Evolutionary conservation across 768 basidiomycete genomes (phyloP).

Genomic region (Leccinum barrowsii): DNA sequence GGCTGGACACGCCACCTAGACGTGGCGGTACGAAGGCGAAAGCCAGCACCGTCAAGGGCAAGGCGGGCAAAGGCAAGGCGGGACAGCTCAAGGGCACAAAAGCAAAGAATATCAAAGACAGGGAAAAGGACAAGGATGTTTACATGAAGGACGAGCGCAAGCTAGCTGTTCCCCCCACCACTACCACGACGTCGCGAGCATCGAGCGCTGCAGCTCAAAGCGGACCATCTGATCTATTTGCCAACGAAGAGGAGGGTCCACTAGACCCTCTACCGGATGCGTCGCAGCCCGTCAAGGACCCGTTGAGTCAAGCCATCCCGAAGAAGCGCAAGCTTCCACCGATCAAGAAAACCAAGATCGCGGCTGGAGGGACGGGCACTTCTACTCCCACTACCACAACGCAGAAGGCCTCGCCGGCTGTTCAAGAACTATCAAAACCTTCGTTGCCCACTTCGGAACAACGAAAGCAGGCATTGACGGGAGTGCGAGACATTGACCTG

Average conservation of each 20-base stretch:
- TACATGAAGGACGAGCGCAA: slow-evolving; percentile 42
- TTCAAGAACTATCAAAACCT: slow-evolving; percentile 27
- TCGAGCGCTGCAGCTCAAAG: slow-evolving; percentile 34
- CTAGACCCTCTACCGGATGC: slow-evolving; percentile 10
- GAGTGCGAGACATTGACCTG: slow-evolving; percentile 58
- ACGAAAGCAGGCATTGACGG: slow-evolving; percentile 42
- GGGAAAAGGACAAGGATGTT: slow-evolving; percentile 35
- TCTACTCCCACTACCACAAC: slow-evolving; percentile 23
- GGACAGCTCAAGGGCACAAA: slow-evolving; percentile 21
- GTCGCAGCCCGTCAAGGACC: slow-evolving; percentile 30
- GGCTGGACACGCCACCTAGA: slow-evolving; percentile 20
- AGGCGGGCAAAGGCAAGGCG: slow-evolving; percentile 20
- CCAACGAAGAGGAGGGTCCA: slow-evolving; percentile 30
- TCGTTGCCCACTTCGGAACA: slow-evolving; percentile 25
- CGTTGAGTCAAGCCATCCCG: slow-evolving; percentile 26
- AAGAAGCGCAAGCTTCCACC: slow-evolving; percentile 65
- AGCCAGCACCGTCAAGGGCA: slow-evolving; percentile 22
- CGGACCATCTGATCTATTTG: slow-evolving; percentile 24
- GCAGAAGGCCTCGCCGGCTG: slow-evolving; percentile 17
- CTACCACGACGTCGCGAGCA: slow-evolving; percentile 20
- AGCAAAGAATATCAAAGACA: slow-evolving; percentile 30
- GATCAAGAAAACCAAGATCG: slow-evolving; percentile 65
- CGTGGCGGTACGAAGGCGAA: slow-evolving; percentile 24
- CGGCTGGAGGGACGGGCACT: slow-evolving; percentile 18
- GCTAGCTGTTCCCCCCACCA: slow-evolving; percentile 14